Conservation (phyloP, 257 asterid species). For the Nicotiana noctiflora region DNA sequence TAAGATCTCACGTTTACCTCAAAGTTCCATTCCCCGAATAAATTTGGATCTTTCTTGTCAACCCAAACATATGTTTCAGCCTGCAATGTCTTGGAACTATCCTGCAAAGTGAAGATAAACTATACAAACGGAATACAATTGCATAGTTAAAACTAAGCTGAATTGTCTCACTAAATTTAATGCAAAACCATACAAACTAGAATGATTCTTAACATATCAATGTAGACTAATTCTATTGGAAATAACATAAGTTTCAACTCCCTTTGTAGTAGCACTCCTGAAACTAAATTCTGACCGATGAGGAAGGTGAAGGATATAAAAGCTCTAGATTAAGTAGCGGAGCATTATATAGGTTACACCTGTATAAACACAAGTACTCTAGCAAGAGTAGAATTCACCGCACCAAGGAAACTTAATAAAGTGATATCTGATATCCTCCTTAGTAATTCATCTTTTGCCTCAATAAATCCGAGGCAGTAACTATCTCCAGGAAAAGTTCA, state of each 20-base stretch:
- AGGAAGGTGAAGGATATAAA: not conserved
- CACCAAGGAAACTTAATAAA: not conserved
- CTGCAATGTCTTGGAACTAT: slow-evolving; percentile 47
- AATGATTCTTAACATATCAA: not conserved
- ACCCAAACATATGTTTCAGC: slow-evolving; percentile 56
- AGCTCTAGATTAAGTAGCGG: not conserved
- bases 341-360: not conserved
- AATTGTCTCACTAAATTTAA: not conserved
- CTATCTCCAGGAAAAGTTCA: not conserved
- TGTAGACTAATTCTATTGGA: not conserved
- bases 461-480: not conserved
- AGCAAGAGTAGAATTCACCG: not conserved
- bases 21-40: slow-evolving; percentile 70
- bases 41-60: slow-evolving; percentile 59
- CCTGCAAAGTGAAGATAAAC: slow-evolving; percentile 33
- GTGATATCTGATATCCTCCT: not conserved
- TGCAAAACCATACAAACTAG: not conserved
- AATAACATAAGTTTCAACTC: not conserved
- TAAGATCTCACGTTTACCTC: slow-evolving; percentile 35
- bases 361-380: not conserved
- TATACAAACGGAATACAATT: not conserved
- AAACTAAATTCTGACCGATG: not conserved
- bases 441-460: not conserved
- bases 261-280: not conserved
- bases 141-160: not conserved